These are phyloP conservation scores for Suhomyces anneliseae DNA, from an alignment of 1,139 yeast species.

Conservation along the genomic window DNA sequence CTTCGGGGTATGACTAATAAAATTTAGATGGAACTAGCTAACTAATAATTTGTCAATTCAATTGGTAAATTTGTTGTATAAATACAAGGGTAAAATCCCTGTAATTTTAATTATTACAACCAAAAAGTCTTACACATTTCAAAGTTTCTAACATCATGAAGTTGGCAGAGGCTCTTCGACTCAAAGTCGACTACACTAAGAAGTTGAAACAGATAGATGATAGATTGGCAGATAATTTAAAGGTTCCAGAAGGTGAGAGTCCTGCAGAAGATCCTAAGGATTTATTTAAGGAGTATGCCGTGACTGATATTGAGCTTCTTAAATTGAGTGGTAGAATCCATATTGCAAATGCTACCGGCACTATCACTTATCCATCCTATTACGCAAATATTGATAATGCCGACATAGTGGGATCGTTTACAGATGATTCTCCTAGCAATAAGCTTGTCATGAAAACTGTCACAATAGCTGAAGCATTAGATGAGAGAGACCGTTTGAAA, in stretches of 20 bases:
- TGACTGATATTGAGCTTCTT: neutral
- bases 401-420: neutral
- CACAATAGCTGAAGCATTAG: neutral
- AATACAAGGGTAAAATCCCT: no score
- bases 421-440: neutral
- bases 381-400: neutral
- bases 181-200: neutral
- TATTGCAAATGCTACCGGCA: neutral
- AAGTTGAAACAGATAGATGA: neutral
- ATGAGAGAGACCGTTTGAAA: neutral
- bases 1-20: no score
- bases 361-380: neutral
- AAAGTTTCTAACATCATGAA: no score
- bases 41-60: no score
- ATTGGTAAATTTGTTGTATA: no score
- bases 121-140: no score
- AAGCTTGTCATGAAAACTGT: neutral
- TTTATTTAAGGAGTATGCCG: neutral
- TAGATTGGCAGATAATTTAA: neutral
- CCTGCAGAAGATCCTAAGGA: slow-evolving; percentile 1
- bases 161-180: slow-evolving; percentile 7
- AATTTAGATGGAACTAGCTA: no score
- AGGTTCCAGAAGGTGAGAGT: neutral
- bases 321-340: neutral
- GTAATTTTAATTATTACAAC: neutral